These are phyloP conservation scores for Begonia loranthoides DNA, from an alignment of 306 rosid genomes.

Conservation along the genomic window DNA sequence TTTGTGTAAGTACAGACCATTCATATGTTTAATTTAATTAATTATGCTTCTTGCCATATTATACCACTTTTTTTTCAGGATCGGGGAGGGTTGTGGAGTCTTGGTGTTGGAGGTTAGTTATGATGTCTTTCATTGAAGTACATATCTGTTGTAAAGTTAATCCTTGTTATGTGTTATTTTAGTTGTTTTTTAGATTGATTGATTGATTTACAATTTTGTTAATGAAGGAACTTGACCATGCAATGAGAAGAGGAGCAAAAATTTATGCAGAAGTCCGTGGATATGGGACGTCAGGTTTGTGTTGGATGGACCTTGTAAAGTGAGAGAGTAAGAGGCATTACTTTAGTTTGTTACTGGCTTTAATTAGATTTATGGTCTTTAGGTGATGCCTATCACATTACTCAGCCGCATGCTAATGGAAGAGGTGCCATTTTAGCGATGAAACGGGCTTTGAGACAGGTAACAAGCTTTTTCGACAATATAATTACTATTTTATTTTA, in stretches of 20 bases:
- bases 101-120: slow-evolving; percentile 79
- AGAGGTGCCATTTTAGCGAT: slow-evolving; percentile 91
- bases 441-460: slow-evolving; percentile 81
- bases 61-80: slow-evolving; percentile 34
- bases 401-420: slow-evolving; percentile 84
- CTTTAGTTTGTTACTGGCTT: slow-evolving; percentile 13
- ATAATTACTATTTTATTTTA: too few species aligned
- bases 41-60: slow-evolving; percentile 8
- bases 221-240: slow-evolving; percentile 80
- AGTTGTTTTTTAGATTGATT: slow-evolving; percentile 9
- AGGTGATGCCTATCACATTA: slow-evolving; percentile 94
- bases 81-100: slow-evolving; percentile 87
- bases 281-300: slow-evolving; percentile 84
- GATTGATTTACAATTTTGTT: slow-evolving; percentile 5
- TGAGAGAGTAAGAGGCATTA: slow-evolving; percentile 3
- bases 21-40: slow-evolving; percentile 6
- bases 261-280: slow-evolving; percentile 86
- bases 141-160: slow-evolving; percentile 1
- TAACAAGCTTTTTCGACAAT: slow-evolving; percentile 9
- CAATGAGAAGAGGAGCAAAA: slow-evolving; percentile 71
- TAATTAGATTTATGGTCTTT: slow-evolving; percentile 10
- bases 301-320: not conserved
- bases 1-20: slow-evolving; percentile 56
- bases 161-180: not conserved
- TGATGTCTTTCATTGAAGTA: not conserved